A percentile compares a stretch with the other conserved stretches of the same genome.
phyloP scores from a whole-genome alignment of 805 yeast species.

The Yamadazyma scolyti region DNA sequence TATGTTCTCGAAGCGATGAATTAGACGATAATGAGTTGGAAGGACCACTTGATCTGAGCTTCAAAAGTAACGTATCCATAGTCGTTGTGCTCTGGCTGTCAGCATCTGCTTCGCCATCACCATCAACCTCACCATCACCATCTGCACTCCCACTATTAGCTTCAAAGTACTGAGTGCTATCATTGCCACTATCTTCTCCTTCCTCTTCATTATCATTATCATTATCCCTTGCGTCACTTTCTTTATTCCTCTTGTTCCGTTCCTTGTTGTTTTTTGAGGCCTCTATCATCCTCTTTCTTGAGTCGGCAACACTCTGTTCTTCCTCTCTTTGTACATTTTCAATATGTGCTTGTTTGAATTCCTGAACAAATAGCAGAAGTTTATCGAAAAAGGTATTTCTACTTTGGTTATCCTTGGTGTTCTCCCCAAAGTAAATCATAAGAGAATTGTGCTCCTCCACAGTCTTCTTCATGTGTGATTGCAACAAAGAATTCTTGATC shows the following conservation, averaged over 20 bases:
- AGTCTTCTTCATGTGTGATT: slow-evolving; percentile 60
- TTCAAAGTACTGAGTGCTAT: slow-evolving; percentile 8
- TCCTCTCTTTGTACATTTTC: slow-evolving; percentile 83
- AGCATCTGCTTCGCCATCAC: slow-evolving; percentile 12
- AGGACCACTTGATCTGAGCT: slow-evolving; percentile 27
- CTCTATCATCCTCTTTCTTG: slow-evolving; percentile 32
- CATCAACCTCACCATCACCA: slow-evolving; percentile 8
- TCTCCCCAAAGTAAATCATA: slow-evolving; percentile 91
- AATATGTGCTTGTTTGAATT: slow-evolving; percentile 72
- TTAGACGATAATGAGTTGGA: slow-evolving; percentile 10
- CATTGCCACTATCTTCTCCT: slow-evolving; percentile 4
- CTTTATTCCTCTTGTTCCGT: slow-evolving; percentile 3
- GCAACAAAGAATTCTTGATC: slow-evolving; percentile 60
- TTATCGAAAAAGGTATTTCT: slow-evolving; percentile 70
- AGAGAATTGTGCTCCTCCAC: slow-evolving; percentile 62
- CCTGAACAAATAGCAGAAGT: slow-evolving; percentile 73
- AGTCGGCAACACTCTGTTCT: slow-evolving; percentile 51
- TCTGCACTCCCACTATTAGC: slow-evolving; percentile 7
- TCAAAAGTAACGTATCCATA: slow-evolving; percentile 29
- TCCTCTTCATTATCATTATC: slow-evolving; percentile 2
- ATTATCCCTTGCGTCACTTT: background rate
- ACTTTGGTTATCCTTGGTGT: slow-evolving; percentile 62
- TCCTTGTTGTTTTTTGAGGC: slow-evolving; percentile 18
- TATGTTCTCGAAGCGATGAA: slow-evolving; percentile 11
- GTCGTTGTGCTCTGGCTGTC: slow-evolving; percentile 19